phyloP scores from a whole-genome alignment of 441 rosid genomes.

The Erodium moschatum region DNA sequence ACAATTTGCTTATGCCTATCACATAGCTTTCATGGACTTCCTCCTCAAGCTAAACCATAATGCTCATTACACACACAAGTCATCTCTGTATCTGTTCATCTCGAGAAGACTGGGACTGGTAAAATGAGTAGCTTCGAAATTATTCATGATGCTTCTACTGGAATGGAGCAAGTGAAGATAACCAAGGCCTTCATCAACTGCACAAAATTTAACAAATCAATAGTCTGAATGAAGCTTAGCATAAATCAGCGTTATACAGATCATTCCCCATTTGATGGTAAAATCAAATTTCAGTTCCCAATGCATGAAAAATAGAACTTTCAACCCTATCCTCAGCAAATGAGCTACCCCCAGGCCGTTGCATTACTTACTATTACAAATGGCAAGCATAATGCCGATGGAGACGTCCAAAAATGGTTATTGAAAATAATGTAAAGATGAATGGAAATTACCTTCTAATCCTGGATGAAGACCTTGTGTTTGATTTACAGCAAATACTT shows the following conservation, averaged over 20 bases:
- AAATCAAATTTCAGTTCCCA: background rate
- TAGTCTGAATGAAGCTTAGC: background rate
- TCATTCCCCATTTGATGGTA: background rate
- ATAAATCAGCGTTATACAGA: too few species aligned
- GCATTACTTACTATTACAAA: background rate
- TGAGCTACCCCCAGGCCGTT: background rate
- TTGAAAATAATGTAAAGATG: background rate
- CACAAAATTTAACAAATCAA: background rate
- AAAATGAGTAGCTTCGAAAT: background rate
- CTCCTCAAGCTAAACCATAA: background rate
- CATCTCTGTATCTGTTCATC: constrained; percentile 4
- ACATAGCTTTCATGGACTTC: constrained; percentile 18
- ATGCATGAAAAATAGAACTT: background rate
- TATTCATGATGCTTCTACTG: too few species aligned
- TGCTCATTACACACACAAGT: background rate
- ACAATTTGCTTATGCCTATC: background rate
- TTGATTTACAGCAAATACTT: constrained; percentile 12
- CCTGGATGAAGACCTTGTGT: constrained; percentile 16
- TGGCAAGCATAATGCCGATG: background rate
- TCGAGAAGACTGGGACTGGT: background rate
- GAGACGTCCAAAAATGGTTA: background rate
- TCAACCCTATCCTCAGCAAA: background rate
- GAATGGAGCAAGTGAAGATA: too few species aligned
- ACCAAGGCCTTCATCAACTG: background rate
- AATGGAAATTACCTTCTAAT: constrained; percentile 21